Percentiles rank a stretch among this genome's conserved stretches.
phyloP scores from a whole-genome alignment of 495 filamentous ascomycete species.

The Aeminium ludgeri region DNA sequence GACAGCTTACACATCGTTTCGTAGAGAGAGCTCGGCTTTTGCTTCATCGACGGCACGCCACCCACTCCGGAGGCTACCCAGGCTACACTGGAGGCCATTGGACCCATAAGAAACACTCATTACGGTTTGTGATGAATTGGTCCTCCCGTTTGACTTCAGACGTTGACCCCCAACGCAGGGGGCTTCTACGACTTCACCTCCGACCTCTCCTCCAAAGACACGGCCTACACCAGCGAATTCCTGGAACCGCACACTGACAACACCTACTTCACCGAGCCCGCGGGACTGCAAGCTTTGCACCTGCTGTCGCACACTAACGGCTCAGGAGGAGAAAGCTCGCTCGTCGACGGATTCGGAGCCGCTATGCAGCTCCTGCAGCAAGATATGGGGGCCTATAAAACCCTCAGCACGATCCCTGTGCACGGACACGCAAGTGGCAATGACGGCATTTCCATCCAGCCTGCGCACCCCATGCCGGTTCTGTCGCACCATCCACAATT shows the following conservation, averaged over 20 bases:
- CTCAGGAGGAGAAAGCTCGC: slow-evolving; percentile 49
- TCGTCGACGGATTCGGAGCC: slow-evolving; percentile 71
- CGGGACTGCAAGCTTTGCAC: slow-evolving; percentile 80
- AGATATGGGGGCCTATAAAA: slow-evolving; percentile 32
- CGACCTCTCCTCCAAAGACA: slow-evolving; percentile 74
- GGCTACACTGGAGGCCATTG: slow-evolving; percentile 55
- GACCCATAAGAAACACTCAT: slow-evolving; percentile 70
- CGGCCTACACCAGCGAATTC: slow-evolving; percentile 71
- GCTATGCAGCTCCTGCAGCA: slow-evolving; percentile 37
- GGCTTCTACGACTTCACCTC: slow-evolving; percentile 92
- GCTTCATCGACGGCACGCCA: slow-evolving; percentile 51
- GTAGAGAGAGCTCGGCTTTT: slow-evolving; percentile 47
- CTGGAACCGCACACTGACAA: slow-evolving; percentile 76
- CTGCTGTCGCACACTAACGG: slow-evolving; percentile 59
- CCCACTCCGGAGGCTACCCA: slow-evolving; percentile 50
- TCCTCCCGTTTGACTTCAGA: slow-evolving; percentile 5
- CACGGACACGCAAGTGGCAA: slow-evolving; percentile 75
- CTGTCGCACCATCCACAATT: slow-evolving; percentile 34
- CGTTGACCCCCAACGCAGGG: slow-evolving; percentile 25
- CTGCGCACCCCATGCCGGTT: slow-evolving; percentile 48
- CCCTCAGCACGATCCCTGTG: slow-evolving; percentile 36
- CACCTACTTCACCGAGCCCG: slow-evolving; percentile 83
- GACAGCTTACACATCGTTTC: slow-evolving; percentile 4
- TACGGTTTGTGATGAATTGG: slow-evolving; percentile 43
- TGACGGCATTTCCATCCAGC: slow-evolving; percentile 58